Conservation (phyloP, 495 filamentous ascomycete genomes). For the Alectoria sarmentosa region DNA sequence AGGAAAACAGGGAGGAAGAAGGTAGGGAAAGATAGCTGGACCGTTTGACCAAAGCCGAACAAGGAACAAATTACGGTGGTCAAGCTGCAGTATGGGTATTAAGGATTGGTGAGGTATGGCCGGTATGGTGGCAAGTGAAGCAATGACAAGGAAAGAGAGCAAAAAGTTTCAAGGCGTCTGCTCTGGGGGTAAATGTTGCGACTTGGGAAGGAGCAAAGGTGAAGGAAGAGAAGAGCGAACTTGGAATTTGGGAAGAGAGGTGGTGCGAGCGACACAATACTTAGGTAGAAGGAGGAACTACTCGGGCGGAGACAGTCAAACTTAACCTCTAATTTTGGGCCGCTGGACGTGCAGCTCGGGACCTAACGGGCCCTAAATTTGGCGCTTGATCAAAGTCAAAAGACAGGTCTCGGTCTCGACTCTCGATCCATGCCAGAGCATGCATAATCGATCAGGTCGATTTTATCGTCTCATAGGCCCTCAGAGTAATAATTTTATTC, state of each 20-base stretch:
- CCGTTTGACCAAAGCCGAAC: not conserved
- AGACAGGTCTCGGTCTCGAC: not conserved
- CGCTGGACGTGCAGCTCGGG: slow-evolving; percentile 7
- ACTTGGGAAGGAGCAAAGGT: not conserved
- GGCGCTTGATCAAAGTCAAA: not conserved
- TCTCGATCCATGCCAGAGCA: not conserved
- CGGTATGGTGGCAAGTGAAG: not conserved
- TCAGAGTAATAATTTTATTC: too few species aligned
- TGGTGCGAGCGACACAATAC: slow-evolving; percentile 4
- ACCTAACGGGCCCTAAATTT: slow-evolving; percentile 6
- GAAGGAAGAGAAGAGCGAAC: not conserved
- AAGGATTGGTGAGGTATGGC: not conserved
- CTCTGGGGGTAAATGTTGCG: not conserved
- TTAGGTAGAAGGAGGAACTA: not conserved
- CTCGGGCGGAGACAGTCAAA: slow-evolving; percentile 7
- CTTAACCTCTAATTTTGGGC: too few species aligned
- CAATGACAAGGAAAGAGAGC: not conserved
- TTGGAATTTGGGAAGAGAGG: not conserved
- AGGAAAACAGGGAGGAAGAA: not conserved
- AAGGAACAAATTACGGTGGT: not conserved
- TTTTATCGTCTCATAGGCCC: too few species aligned
- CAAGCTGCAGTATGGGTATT: not conserved
- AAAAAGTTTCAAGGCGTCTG: not conserved
- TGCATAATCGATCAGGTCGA: slow-evolving; percentile 1
- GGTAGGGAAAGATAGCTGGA: not conserved